phyloP scores from a whole-genome alignment of 2,329 filamentous ascomycete genomes.

The Trichoderma brevicompactum region DNA sequence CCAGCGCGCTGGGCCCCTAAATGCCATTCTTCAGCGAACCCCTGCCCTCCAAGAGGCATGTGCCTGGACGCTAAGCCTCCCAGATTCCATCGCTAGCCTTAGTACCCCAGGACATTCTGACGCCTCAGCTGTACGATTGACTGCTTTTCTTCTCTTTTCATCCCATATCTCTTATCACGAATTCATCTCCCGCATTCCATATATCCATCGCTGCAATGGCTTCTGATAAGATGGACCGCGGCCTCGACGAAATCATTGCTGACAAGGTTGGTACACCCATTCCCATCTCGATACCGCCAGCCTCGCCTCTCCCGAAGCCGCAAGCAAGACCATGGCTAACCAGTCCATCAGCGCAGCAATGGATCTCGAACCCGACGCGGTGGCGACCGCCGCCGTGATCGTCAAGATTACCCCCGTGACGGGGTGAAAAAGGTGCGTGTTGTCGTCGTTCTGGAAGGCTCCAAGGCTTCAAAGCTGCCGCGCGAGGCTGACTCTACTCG shows the following conservation, averaged over 20 bases:
- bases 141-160: neutral
- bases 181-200: neutral
- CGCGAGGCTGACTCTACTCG: conserved; percentile 29
- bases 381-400: conserved; percentile 43
- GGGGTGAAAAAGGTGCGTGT: conserved; percentile 82
- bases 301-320: neutral
- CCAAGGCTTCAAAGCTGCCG: conserved; percentile 8
- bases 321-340: conserved; percentile 22
- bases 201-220: conserved; percentile 38
- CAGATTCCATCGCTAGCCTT: too few relatives aligned
- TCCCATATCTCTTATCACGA: neutral
- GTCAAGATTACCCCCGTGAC: conserved; percentile 69
- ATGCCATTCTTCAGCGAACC: too few relatives aligned
- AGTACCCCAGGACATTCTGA: too few relatives aligned
- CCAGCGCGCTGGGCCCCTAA: too few relatives aligned
- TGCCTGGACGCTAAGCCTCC: too few relatives aligned
- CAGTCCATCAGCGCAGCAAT: conserved; percentile 40
- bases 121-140: neutral
- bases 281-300: conserved; percentile 15
- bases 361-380: conserved; percentile 44
- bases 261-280: conserved; percentile 47
- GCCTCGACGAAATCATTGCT: conserved; percentile 61
- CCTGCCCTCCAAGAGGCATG: too few relatives aligned
- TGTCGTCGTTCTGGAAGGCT: neutral
- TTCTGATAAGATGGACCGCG: conserved; percentile 55